A percentile compares a stretch with the other conserved stretches of the same genome.
phyloP scores from a whole-genome alignment of 228 moss, liverwort and hornwort species.

The Sphagnum fallax region DNA sequence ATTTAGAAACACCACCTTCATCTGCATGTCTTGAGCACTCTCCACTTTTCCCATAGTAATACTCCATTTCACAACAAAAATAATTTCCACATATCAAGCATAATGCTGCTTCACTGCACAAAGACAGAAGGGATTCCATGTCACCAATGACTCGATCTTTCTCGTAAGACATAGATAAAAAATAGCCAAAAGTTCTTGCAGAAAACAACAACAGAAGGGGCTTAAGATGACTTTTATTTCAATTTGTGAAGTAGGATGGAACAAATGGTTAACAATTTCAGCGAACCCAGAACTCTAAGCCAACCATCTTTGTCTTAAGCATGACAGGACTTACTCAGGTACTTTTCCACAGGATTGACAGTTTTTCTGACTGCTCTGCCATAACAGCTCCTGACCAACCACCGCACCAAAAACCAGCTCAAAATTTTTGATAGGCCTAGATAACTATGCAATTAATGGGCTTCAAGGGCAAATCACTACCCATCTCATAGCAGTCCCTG shows the following conservation, averaged over 20 bases:
- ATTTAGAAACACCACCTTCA: conserved; percentile 31
- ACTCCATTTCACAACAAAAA: conserved; percentile 56
- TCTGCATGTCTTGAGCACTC: conserved; percentile 89
- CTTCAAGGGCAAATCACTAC: too few species aligned
- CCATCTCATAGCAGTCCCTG: too few species aligned
- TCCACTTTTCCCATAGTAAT: conserved; percentile 30
- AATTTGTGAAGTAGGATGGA: too few species aligned
- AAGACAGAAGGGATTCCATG: background rate
- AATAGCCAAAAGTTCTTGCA: background rate
- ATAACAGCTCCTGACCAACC: background rate
- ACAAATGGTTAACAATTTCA: too few species aligned
- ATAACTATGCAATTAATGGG: too few species aligned
- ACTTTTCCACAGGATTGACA: background rate
- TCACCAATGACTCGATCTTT: background rate
- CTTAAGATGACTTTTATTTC: background rate
- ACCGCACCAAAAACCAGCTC: too few species aligned
- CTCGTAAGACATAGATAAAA: too few species aligned
- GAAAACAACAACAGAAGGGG: background rate
- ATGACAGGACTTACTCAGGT: background rate
- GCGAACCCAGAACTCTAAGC: too few species aligned
- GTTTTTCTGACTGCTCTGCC: background rate
- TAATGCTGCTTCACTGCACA: conserved; percentile 68
- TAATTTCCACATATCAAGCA: conserved; percentile 72
- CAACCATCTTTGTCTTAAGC: too few species aligned
- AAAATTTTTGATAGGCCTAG: too few species aligned